phyloP scores from a whole-genome alignment of 2,329 filamentous ascomycete species.

The Mycosphaerella arachidis region DNA sequence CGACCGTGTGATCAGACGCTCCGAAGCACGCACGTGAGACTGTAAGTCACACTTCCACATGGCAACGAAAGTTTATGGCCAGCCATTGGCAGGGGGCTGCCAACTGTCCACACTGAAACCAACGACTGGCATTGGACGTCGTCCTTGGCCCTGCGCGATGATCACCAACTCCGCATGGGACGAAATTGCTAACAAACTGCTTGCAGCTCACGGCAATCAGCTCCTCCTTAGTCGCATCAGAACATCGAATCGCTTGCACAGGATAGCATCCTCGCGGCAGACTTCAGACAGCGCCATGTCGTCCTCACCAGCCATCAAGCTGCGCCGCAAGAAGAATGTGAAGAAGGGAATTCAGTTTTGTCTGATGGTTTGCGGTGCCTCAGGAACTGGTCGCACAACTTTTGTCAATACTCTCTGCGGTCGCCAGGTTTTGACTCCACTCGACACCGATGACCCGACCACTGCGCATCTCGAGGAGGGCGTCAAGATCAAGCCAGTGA shows the following conservation, averaged over 20 bases:
- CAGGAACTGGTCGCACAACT: conserved; percentile 95
- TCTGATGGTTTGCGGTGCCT: conserved; percentile 99
- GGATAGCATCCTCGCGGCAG: conserved; percentile 23
- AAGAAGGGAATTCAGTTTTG: conserved; percentile 99
- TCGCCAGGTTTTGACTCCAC: conserved; percentile 83
- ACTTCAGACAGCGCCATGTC: conserved; percentile 29
- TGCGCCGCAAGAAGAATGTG: conserved; percentile 99
- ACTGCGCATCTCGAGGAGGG: conserved; percentile 91
- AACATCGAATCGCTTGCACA: conserved; percentile 13
- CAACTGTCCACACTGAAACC: background rate
- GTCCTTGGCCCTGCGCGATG: background rate
- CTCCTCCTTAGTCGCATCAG: background rate
- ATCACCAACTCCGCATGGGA: background rate
- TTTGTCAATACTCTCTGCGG: conserved; percentile 99
- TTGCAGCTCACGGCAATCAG: background rate
- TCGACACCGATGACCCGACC: conserved; percentile 86
- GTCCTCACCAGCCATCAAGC: conserved; percentile 62
- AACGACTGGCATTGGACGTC: background rate
- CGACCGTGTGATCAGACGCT: background rate
- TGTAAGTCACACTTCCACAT: conserved; percentile 3
- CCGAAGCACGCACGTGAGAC: conserved; percentile 3
- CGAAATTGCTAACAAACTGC: background rate
- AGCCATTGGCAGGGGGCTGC: background rate
- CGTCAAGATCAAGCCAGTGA: conserved; percentile 97
- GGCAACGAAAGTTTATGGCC: background rate